These are phyloP conservation scores for Penicillium sp. DNA, from an alignment of 2,329 filamentous ascomycete genomes.

Conservation along the genomic window DNA sequence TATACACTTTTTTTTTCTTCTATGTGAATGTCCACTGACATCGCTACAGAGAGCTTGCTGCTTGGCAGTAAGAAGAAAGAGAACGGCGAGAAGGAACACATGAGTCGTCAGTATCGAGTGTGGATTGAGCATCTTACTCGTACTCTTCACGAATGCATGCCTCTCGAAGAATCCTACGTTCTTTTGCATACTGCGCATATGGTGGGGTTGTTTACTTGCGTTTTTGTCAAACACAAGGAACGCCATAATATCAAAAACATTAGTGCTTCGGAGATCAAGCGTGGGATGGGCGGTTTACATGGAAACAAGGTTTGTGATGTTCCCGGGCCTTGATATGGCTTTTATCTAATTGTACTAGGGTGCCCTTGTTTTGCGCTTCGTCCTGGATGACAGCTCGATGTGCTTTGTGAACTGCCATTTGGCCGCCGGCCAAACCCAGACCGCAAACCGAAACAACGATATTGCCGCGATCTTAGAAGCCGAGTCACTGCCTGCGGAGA, in stretches of 20 bases:
- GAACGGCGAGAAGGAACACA: conserved; percentile 73
- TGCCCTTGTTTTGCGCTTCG: conserved; percentile 85
- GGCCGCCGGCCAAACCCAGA: conserved; percentile 88
- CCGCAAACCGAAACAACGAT: conserved; percentile 87
- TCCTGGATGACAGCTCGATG: conserved; percentile 87
- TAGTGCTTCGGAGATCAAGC: conserved; percentile 80
- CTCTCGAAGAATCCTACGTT: conserved; percentile 73
- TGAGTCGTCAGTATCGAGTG: conserved; percentile 95
- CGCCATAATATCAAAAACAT: conserved; percentile 75
- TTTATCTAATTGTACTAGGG: conserved; percentile 52
- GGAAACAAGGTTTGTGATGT: conserved; percentile 72
- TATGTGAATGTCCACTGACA: conserved; percentile 28
- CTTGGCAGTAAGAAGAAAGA: conserved; percentile 79
- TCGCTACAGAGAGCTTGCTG: conserved; percentile 69
- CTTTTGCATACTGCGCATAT: conserved; percentile 85
- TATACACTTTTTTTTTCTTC: background rate
- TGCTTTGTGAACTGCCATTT: conserved; percentile 98
- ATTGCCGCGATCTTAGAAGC: conserved; percentile 85
- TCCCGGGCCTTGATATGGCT: background rate
- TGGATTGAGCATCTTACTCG: conserved; percentile 90
- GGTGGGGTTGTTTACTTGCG: conserved; percentile 91
- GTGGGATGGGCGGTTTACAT: conserved; percentile 91
- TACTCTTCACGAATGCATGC: conserved; percentile 80
- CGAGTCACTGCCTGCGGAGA: conserved; percentile 69
- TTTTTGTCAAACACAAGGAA: conserved; percentile 84